A percentile compares a stretch with the other conserved stretches of the same genome.
Evolutionary conservation across 2,329 filamentous ascomycete genomes (phyloP).

Genomic region (Pseudonectria foliicola): DNA sequence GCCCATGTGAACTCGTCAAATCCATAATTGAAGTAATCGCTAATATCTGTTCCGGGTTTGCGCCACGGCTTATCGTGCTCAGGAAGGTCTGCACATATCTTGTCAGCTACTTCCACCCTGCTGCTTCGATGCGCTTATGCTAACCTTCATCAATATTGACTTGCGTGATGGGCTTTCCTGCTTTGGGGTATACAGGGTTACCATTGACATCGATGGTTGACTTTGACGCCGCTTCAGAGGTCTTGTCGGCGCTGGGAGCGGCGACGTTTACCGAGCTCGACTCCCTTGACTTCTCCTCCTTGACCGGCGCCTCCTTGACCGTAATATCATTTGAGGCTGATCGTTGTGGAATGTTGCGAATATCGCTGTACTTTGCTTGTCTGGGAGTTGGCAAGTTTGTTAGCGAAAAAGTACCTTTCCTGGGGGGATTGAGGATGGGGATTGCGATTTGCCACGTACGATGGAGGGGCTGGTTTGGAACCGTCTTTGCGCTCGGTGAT

Average conservation of each 20-base stretch:
- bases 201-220: constrained; percentile 81
- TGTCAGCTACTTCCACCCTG: constrained; percentile 6
- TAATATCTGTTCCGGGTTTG: constrained; percentile 86
- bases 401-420: constrained; percentile 3
- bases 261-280: constrained; percentile 24
- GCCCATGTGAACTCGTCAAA: constrained; percentile 99
- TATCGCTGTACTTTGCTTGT: constrained; percentile 57
- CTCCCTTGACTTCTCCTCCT: constrained; percentile 37
- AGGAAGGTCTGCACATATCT: constrained; percentile 46
- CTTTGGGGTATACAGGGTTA: constrained; percentile 69
- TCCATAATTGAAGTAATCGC: constrained; percentile 98
- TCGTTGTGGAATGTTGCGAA: constrained; percentile 57
- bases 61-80: constrained; percentile 93
- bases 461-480: constrained; percentile 50
- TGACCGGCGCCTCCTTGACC: constrained; percentile 37
- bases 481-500: constrained; percentile 62
- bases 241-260: constrained; percentile 42
- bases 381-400: constrained; percentile 25
- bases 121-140: constrained; percentile 1
- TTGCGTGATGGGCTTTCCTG: constrained; percentile 74
- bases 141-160: constrained; percentile 64
- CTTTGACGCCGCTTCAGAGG: constrained; percentile 61
- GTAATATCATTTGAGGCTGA: constrained; percentile 45
- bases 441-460: constrained; percentile 35
- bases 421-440: constrained; percentile 4